phyloP scores from a whole-genome alignment of 1,139 yeast genomes.

The Yamadazyma blattariae region DNA sequence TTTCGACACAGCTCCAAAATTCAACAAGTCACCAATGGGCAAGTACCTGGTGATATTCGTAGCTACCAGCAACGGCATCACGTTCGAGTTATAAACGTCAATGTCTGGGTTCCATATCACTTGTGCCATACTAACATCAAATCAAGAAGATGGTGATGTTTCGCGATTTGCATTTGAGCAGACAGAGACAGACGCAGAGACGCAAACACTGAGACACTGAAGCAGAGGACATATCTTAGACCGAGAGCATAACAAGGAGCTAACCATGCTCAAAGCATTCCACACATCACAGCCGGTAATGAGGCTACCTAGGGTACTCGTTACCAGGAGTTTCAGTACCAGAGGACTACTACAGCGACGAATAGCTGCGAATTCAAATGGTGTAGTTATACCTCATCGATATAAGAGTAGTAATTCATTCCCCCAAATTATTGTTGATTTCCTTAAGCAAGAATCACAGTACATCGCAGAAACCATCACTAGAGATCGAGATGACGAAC shows the following conservation, averaged over 20 bases:
- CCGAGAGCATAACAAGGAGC: no score
- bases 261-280: constrained; percentile 7
- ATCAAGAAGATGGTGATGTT: no score
- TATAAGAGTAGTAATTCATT: constrained; percentile 6
- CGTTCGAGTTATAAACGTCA: constrained; percentile 43
- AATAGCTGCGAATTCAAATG: background rate
- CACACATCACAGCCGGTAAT: background rate
- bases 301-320: no score
- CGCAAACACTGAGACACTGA: no score
- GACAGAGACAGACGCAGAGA: no score
- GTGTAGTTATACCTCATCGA: background rate
- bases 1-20: constrained; percentile 35
- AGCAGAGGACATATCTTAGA: no score
- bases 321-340: background rate
- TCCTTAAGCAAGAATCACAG: constrained; percentile 17
- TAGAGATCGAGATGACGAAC: no score
- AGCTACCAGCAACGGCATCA: constrained; percentile 42
- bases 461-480: constrained; percentile 8
- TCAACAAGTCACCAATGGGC: constrained; percentile 33
- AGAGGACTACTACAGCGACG: constrained; percentile 3
- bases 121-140: constrained; percentile 31
- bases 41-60: constrained; percentile 32
- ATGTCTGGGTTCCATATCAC: constrained; percentile 50
- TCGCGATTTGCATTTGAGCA: no score
- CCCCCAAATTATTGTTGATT: constrained; percentile 11